Conservation (phyloP, 352 stramenopile species). For the Phytophthora agathidicida region DNA sequence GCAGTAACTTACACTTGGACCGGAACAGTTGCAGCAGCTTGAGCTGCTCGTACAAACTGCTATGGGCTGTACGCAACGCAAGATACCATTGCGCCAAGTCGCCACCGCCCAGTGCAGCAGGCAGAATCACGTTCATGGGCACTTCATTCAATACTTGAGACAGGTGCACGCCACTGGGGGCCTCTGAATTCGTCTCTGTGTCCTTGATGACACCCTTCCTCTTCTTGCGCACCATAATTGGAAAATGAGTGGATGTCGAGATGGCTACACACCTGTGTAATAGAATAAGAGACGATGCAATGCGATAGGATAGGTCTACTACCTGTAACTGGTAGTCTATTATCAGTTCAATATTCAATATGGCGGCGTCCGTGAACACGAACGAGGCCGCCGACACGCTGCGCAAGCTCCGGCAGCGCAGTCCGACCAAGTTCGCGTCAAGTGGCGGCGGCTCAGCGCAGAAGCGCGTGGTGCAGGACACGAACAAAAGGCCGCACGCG, state of each 20-base stretch:
- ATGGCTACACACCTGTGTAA: conserved; percentile 3
- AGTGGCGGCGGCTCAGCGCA: not conserved
- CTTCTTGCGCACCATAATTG: conserved; percentile 87
- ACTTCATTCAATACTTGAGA: conserved; percentile 24
- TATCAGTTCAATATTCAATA: too few species aligned
- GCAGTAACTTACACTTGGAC: conserved; percentile 55
- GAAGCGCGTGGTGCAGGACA: conserved; percentile 3
- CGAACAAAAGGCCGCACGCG: conserved; percentile 33
- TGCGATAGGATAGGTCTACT: too few species aligned
- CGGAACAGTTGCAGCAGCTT: conserved; percentile 78
- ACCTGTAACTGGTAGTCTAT: too few species aligned
- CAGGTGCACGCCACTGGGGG: conserved; percentile 47
- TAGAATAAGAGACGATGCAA: too few species aligned
- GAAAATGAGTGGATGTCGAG: conserved; percentile 3
- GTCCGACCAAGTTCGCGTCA: not conserved
- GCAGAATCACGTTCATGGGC: conserved; percentile 44
- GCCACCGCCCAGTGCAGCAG: conserved; percentile 34
- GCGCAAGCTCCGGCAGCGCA: conserved; percentile 13
- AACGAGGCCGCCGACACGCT: conserved; percentile 13
- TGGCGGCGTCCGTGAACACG: conserved; percentile 17
- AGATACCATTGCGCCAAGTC: conserved; percentile 56
- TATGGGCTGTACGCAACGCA: conserved; percentile 31
- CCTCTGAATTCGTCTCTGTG: conserved; percentile 26
- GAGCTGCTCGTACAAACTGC: conserved; percentile 71
- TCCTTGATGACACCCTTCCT: conserved; percentile 76